These are phyloP conservation scores for Neofusicoccum sp. DNA, from an alignment of 2,329 filamentous ascomycete genomes.

Conservation along the genomic window DNA sequence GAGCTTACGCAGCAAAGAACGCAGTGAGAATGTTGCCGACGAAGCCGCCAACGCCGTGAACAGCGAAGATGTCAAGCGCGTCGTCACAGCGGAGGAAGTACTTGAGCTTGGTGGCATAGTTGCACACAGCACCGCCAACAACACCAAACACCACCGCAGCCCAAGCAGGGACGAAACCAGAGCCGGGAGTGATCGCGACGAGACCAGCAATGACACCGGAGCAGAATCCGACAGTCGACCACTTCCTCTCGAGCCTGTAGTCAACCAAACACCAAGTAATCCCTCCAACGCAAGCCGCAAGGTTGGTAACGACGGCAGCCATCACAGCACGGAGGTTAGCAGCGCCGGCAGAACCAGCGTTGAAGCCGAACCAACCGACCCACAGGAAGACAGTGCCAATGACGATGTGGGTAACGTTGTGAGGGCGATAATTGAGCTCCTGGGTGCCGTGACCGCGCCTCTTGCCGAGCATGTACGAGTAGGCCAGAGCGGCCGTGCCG, in stretches of 20 bases:
- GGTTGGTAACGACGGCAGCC: slow-evolving; percentile 83
- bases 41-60: slow-evolving; percentile 76
- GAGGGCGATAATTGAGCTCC: slow-evolving; percentile 87
- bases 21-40: slow-evolving; percentile 79
- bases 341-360: slow-evolving; percentile 78
- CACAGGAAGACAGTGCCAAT: slow-evolving; percentile 92
- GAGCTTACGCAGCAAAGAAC: slow-evolving; percentile 73
- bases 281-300: slow-evolving; percentile 80
- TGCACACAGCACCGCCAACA: slow-evolving; percentile 75
- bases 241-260: slow-evolving; percentile 86
- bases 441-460: slow-evolving; percentile 81
- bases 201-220: slow-evolving; percentile 86
- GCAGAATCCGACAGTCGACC: slow-evolving; percentile 92
- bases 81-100: slow-evolving; percentile 81
- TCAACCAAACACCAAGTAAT: slow-evolving; percentile 90
- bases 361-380: slow-evolving; percentile 97
- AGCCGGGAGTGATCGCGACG: slow-evolving; percentile 86
- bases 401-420: slow-evolving; percentile 91
- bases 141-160: slow-evolving; percentile 78
- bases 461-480: slow-evolving; percentile 90
- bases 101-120: slow-evolving; percentile 91
- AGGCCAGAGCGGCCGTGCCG: slow-evolving; percentile 80
- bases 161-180: slow-evolving; percentile 84
- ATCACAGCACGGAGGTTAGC: slow-evolving; percentile 85
- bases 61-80: slow-evolving; percentile 85